Evolutionary conservation across 73 alveolate genomes (phyloP), one percentile per base, ranked within the genome.

Genomic region (Paramecium octaurelia): DNA sequence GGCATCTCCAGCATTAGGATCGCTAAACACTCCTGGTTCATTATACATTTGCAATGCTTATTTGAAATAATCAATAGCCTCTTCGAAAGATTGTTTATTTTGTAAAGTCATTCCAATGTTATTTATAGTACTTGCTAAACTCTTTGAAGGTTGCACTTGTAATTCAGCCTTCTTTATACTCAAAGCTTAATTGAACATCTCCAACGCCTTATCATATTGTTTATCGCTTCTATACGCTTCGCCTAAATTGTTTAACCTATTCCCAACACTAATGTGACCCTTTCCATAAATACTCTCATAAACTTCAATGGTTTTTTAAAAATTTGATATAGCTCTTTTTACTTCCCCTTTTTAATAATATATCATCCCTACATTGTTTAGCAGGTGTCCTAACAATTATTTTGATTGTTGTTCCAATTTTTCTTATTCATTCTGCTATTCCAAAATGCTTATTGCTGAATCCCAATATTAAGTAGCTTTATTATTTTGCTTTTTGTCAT

Each of bases 1-100:
- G 46, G 76, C 91, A 80, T 80, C 91, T 44, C 91, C 91, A 44
- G 73, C 91, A 80, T 80, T 80, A 20, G 91, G 91, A 80, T 80
- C 75, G 21, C 76, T 46, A 24, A 44, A 80, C 46, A 46, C 73
- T 10, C 91, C 91, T 44, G 91, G 91, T 46, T 80, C 91, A 80
- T 80, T 80, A 80, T 80, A 80, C 91, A 80, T 80, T 80, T 48
- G 4, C 12, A 80, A 27, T 4, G 91, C 70, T 23, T 40, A 11
- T 80, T 44, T 31, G 24, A 80, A 80, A 23, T 80, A 46, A 31
- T 80, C 91, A 18, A 80, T 80, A 23, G 91, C 91, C 27, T 80
- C 70, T 48, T 80, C 91, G 20, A 44, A 80, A 6, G 43, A 24
- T 12, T 43, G 14, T 10, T 80, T 80, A 48, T 80, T 80, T 46